phyloP scores from a whole-genome alignment of 805 yeast genomes.

The Suhomyces sp. region DNA sequence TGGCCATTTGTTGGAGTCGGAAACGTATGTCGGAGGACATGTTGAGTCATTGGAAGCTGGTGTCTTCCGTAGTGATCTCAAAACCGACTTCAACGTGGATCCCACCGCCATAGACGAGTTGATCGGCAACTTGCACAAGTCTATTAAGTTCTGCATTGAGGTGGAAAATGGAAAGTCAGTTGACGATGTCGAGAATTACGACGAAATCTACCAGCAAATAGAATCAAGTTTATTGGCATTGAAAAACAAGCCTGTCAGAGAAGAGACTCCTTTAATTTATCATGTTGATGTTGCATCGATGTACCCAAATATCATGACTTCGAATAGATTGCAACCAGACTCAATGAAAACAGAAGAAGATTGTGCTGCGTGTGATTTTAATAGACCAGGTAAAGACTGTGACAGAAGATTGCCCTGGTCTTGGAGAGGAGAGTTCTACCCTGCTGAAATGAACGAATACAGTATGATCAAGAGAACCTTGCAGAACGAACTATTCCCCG shows the following conservation, averaged over 20 bases:
- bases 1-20: constrained; percentile 91
- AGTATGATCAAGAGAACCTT: constrained; percentile 83
- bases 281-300: constrained; percentile 99
- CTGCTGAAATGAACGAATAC: constrained; percentile 89
- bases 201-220: constrained; percentile 66
- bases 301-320: constrained; percentile 99
- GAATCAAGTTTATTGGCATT: constrained; percentile 53
- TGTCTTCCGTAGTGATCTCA: constrained; percentile 87
- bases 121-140: constrained; percentile 64
- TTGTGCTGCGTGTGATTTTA: constrained; percentile 97
- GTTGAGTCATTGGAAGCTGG: constrained; percentile 98
- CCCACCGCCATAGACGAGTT: constrained; percentile 81
- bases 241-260: constrained; percentile 58
- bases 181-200: constrained; percentile 78
- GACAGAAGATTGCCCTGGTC: constrained; percentile 93
- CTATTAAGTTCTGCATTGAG: constrained; percentile 77
- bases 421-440: constrained; percentile 96
- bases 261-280: constrained; percentile 82
- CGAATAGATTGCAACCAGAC: constrained; percentile 96
- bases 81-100: constrained; percentile 72
- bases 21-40: constrained; percentile 98
- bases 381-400: constrained; percentile 90
- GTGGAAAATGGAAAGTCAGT: constrained; percentile 73
- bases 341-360: constrained; percentile 93
- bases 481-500: constrained; percentile 74